phyloP scores from a whole-genome alignment of 2,329 filamentous ascomycete species.

The Conoideocrella luteorostrata region DNA sequence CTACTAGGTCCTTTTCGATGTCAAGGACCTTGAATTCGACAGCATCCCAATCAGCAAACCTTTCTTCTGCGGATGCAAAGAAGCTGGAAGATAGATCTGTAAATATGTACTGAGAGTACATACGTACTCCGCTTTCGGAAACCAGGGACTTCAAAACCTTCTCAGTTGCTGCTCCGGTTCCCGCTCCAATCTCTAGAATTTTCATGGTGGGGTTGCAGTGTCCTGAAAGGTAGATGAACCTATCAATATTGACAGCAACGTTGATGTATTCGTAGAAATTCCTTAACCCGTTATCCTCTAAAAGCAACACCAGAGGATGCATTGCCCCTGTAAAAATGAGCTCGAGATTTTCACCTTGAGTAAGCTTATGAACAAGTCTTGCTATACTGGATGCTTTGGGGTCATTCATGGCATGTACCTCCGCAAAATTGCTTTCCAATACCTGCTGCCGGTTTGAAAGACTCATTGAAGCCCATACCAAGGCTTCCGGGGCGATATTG shows the following conservation, averaged over 20 bases:
- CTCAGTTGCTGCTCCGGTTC: conserved; percentile 27
- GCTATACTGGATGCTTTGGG: too few relatives aligned
- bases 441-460: too few relatives aligned
- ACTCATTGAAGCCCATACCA: too few relatives aligned
- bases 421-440: too few relatives aligned
- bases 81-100: conserved; percentile 19
- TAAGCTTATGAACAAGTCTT: too few relatives aligned
- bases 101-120: conserved; percentile 16
- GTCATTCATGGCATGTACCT: too few relatives aligned
- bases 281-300: too few relatives aligned
- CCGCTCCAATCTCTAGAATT: conserved; percentile 27
- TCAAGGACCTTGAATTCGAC: conserved; percentile 21
- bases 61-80: conserved; percentile 16
- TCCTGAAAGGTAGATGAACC: conserved; percentile 3
- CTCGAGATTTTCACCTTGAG: too few relatives aligned
- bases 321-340: too few relatives aligned
- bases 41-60: conserved; percentile 9
- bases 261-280: conserved; percentile 5
- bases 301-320: too few relatives aligned
- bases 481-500: too few relatives aligned
- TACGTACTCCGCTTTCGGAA: background rate
- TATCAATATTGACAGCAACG: conserved; percentile 2
- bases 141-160: conserved; percentile 14
- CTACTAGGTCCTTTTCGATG: conserved; percentile 6
- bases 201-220: conserved; percentile 15